phyloP scores from a whole-genome alignment of 176 grass and related monocot genomes.

The Pontederia paniculata region DNA sequence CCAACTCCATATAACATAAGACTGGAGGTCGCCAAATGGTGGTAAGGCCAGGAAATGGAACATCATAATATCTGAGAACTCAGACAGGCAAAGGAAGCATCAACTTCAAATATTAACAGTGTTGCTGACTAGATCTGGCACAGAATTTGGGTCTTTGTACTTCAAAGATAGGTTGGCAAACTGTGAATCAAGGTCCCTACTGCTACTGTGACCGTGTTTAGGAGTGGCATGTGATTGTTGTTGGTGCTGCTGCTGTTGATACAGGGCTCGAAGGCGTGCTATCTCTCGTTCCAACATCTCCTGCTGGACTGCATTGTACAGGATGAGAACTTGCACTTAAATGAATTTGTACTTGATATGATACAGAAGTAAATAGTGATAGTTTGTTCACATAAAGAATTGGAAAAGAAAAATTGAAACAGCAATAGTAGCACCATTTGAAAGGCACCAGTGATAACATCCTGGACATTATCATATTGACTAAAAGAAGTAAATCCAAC shows the following conservation, averaged over 20 bases:
- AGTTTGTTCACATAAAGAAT: no score
- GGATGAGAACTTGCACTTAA: no score
- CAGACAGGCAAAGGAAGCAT: constrained; percentile 13
- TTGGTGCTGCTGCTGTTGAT: constrained; percentile 72
- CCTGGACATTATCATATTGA: no score
- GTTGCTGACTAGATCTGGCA: constrained; percentile 29
- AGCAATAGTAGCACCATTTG: no score
- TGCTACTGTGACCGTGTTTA: constrained; percentile 49
- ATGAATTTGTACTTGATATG: no score
- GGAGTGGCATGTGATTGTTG: constrained; percentile 21
- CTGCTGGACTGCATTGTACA: constrained; percentile 61
- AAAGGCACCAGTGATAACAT: no score
- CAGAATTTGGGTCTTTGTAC: constrained; percentile 56
- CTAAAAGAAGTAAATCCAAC: no score
- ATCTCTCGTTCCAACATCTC: constrained; percentile 98
- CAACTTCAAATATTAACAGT: constrained; percentile 49
- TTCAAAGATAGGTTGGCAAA: constrained; percentile 86
- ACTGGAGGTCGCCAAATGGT: constrained; percentile 2
- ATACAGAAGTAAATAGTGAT: no score
- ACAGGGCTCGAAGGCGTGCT: constrained; percentile 48
- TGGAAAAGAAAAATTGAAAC: no score
- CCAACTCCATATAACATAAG: constrained; percentile 36
- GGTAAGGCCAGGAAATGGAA: background rate
- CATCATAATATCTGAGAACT: constrained; percentile 10
- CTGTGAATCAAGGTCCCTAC: constrained; percentile 68